These are phyloP conservation scores for Candida piceae DNA, from an alignment of 805 yeast genomes.

Conservation along the genomic window DNA sequence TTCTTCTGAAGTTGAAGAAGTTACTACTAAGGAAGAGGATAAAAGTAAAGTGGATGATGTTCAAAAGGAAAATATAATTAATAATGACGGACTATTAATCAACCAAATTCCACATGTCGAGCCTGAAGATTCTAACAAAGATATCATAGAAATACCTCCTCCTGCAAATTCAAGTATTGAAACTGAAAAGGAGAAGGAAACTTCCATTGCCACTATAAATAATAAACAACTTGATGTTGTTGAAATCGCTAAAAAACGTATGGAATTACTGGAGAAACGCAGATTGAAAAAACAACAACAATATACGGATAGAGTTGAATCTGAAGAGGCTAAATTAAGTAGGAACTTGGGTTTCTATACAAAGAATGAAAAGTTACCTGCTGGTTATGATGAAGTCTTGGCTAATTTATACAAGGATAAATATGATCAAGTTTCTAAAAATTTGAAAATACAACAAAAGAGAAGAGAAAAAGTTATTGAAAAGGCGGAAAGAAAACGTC, in stretches of 20 bases:
- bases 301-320: conserved; percentile 27
- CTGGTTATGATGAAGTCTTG: conserved; percentile 16
- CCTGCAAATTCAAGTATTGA: neutral
- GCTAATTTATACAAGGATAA: conserved; percentile 13
- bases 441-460: conserved; percentile 30
- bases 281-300: conserved; percentile 29
- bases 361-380: conserved; percentile 18
- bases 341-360: conserved; percentile 29
- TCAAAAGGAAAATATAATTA: conserved; percentile 9
- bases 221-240: conserved; percentile 46
- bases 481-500: conserved; percentile 26
- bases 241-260: conserved; percentile 49
- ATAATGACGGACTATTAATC: neutral
- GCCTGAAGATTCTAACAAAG: neutral
- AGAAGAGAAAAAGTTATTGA: conserved; percentile 25
- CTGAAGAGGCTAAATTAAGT: conserved; percentile 29
- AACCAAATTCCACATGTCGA: neutral
- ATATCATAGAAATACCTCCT: neutral
- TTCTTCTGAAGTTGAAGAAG: conserved; percentile 3
- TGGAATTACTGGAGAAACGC: conserved; percentile 32
- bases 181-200: neutral
- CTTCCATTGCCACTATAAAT: neutral
- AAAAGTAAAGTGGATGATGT: conserved; percentile 2
- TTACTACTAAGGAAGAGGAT: conserved; percentile 1
- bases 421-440: conserved; percentile 18